These are phyloP conservation scores for Discostella pseudostelligera DNA, from an alignment of 108 stramenopile genomes.

Conservation along the genomic window DNA sequence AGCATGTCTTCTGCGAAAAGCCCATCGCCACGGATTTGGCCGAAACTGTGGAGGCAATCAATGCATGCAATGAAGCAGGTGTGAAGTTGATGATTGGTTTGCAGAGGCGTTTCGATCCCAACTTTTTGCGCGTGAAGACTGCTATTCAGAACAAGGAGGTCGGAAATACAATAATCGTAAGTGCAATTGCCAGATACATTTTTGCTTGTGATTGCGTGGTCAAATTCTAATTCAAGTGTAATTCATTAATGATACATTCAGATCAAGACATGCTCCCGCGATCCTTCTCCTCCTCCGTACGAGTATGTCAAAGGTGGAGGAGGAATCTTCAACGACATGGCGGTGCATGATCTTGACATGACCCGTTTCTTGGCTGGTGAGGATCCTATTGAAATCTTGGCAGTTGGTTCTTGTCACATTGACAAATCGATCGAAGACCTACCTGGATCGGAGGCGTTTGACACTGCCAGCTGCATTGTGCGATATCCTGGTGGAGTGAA, in stretches of 20 bases:
- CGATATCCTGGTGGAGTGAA: slow-evolving; percentile 85
- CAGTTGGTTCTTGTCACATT: slow-evolving; percentile 91
- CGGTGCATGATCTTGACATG: slow-evolving; percentile 98
- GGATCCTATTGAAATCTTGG: slow-evolving; percentile 91
- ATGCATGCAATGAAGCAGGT: slow-evolving; percentile 87
- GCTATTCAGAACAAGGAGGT: slow-evolving; percentile 86
- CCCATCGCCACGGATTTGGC: slow-evolving; percentile 92
- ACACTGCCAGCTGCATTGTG: slow-evolving; percentile 92
- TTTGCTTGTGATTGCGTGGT: background rate
- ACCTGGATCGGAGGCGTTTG: slow-evolving; percentile 87
- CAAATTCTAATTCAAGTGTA: background rate
- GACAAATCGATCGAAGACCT: slow-evolving; percentile 86
- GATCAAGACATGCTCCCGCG: slow-evolving; percentile 91
- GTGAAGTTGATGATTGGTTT: slow-evolving; percentile 95
- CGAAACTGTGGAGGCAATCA: slow-evolving; percentile 95
- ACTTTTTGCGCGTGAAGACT: slow-evolving; percentile 86
- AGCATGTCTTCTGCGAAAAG: slow-evolving; percentile 97
- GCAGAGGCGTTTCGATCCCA: slow-evolving; percentile 93
- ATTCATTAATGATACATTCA: background rate
- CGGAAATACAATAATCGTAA: slow-evolving; percentile 83
- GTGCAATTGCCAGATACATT: slow-evolving; percentile 3
- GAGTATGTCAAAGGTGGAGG: slow-evolving; percentile 95
- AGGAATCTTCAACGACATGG: slow-evolving; percentile 97
- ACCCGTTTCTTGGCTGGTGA: slow-evolving; percentile 87
- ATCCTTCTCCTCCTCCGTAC: slow-evolving; percentile 92